A percentile compares a stretch with the other conserved stretches of the same genome.
Evolutionary conservation across 2,329 filamentous ascomycete genomes (phyloP).

Genomic region (Pseudogymnoascus sp.): DNA sequence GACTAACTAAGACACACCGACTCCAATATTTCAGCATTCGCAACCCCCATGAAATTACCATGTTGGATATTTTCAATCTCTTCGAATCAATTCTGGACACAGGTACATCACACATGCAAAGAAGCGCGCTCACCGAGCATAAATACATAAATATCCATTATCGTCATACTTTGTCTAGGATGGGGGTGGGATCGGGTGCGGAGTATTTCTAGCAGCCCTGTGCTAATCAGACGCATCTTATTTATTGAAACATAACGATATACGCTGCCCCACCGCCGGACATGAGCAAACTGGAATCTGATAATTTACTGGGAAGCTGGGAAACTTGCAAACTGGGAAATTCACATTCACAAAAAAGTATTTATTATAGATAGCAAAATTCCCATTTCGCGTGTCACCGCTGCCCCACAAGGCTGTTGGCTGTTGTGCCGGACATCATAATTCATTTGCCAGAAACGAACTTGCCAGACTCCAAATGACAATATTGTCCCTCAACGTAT

Average conservation of each 20-base stretch:
- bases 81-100: constrained; percentile 46
- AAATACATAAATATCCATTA: constrained; percentile 6
- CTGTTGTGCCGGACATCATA: constrained; percentile 3
- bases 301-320: background rate
- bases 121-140: constrained; percentile 5
- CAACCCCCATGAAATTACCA: constrained; percentile 29
- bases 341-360: background rate
- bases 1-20: constrained; percentile 2
- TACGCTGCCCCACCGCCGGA: background rate
- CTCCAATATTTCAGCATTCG: constrained; percentile 21
- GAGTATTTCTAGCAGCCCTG: background rate
- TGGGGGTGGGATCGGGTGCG: background rate
- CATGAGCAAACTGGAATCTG: background rate
- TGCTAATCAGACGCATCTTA: constrained; percentile 4
- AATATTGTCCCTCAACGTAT: background rate
- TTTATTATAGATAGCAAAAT: background rate
- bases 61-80: constrained; percentile 48
- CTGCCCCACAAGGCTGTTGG: background rate
- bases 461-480: background rate
- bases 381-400: constrained; percentile 4
- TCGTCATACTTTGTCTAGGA: background rate
- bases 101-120: constrained; percentile 9
- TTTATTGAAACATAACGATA: constrained; percentile 5
- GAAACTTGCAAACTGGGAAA: background rate
- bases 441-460: constrained; percentile 9